Conservation (phyloP, 768 basidiomycete genomes). For the Albatrellus ellisii region DNA sequence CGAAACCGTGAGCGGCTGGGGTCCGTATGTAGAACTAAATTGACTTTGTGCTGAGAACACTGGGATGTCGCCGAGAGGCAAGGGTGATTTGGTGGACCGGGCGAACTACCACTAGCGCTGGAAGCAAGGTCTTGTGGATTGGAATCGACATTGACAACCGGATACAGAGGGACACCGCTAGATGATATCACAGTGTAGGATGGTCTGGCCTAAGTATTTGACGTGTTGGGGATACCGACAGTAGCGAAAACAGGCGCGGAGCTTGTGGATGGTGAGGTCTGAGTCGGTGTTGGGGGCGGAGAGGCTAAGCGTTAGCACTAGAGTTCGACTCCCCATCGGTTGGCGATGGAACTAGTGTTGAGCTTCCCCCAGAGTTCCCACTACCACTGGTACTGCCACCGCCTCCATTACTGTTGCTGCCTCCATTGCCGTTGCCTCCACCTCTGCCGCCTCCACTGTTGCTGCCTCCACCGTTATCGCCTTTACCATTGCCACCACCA, state of each 20-base stretch:
- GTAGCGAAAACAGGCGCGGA: neutral
- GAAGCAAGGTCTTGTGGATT: neutral
- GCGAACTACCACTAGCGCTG: neutral
- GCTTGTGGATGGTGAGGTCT: neutral
- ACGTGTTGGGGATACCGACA: neutral
- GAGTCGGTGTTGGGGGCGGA: neutral
- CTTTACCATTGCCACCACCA: neutral
- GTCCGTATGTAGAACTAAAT: neutral
- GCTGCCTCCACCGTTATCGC: neutral
- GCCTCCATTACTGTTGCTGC: neutral
- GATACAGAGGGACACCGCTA: neutral
- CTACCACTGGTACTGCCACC: neutral
- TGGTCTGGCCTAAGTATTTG: neutral
- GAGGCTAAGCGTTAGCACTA: too few species aligned
- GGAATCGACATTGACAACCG: neutral
- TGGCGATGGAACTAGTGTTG: too few species aligned
- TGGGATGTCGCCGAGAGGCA: neutral
- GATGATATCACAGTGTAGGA: neutral
- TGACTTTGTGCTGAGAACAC: neutral
- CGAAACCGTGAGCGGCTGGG: neutral
- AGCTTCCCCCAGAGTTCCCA: neutral
- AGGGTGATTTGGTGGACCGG: neutral
- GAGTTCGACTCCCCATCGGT: too few species aligned
- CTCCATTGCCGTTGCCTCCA: neutral
- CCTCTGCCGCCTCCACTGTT: neutral